phyloP scores from a whole-genome alignment of 192 early-diverging fungal genomes.

The Coemansia erecta region DNA sequence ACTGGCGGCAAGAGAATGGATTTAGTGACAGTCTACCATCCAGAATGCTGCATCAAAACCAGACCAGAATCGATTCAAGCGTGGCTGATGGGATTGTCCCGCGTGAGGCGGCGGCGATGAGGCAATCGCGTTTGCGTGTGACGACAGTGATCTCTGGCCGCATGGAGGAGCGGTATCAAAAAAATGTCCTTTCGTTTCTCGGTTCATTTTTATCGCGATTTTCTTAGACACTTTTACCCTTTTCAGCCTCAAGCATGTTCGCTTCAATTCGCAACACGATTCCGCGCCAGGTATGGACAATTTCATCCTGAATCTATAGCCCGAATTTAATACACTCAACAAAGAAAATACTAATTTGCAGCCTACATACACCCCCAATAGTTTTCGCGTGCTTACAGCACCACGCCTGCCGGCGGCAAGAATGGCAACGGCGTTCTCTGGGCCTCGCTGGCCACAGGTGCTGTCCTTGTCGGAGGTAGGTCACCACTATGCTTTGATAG shows the following conservation, averaged over 20 bases:
- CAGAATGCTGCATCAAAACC: neutral
- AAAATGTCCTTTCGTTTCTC: neutral
- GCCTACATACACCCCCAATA: slow-evolving; percentile 10
- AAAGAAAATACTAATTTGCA: neutral
- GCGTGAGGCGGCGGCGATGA: no score
- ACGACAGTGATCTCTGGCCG: neutral
- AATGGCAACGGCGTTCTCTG: slow-evolving; percentile 35
- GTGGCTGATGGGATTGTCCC: no score
- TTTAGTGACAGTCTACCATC: neutral
- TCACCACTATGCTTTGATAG: slow-evolving; percentile 3
- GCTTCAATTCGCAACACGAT: slow-evolving; percentile 31
- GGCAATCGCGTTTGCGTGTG: no score
- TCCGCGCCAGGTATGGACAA: slow-evolving; percentile 33
- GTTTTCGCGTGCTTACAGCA: slow-evolving; percentile 49
- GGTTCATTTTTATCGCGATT: neutral
- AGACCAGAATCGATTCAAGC: no score
- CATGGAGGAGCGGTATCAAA: neutral
- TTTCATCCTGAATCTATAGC: no score
- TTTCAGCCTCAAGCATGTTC: slow-evolving; percentile 22
- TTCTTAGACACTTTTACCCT: neutral
- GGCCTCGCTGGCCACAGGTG: slow-evolving; percentile 45
- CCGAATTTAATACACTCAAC: neutral
- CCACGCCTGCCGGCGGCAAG: slow-evolving; percentile 18
- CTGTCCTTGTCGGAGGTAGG: slow-evolving; percentile 49
- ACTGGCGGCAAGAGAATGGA: no score